These are phyloP conservation scores for Xylaria bambusicola DNA, from an alignment of 495 filamentous ascomycete genomes.

Conservation along the genomic window DNA sequence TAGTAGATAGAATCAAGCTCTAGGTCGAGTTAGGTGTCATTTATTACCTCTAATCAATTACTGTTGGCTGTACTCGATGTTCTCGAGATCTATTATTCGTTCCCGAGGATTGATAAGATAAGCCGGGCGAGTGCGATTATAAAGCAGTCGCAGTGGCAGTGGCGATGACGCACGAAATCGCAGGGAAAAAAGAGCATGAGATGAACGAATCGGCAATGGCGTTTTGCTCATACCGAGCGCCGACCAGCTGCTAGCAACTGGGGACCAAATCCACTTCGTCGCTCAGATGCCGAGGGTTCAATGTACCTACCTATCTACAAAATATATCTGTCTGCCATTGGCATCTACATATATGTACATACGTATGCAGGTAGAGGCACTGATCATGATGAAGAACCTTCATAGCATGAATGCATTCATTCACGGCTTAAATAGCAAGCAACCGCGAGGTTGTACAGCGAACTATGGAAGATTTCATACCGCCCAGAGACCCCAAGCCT, in stretches of 20 bases:
- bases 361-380: too few species aligned
- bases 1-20: too few species aligned
- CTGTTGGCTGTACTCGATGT: not conserved
- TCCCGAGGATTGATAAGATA: conserved; percentile 13
- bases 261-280: not conserved
- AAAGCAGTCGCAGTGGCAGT: conserved; percentile 7
- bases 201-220: conserved; percentile 1
- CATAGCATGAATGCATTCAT: too few species aligned
- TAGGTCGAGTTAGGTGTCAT: not conserved
- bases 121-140: conserved; percentile 2
- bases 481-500: not conserved
- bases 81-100: conserved; percentile 3
- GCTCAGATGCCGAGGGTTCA: not conserved
- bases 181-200: not conserved
- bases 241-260: conserved; percentile 6
- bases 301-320: not conserved
- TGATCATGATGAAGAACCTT: too few species aligned
- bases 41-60: not conserved
- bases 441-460: too few species aligned
- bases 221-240: not conserved
- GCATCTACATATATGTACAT: not conserved
- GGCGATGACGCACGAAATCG: conserved; percentile 19
- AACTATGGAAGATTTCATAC: not conserved
- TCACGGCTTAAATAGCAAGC: too few species aligned
- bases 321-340: too few species aligned